These are phyloP conservation scores for Cyamopsis tetragonoloba DNA, from an alignment of 306 rosid species.

Conservation along the genomic window DNA sequence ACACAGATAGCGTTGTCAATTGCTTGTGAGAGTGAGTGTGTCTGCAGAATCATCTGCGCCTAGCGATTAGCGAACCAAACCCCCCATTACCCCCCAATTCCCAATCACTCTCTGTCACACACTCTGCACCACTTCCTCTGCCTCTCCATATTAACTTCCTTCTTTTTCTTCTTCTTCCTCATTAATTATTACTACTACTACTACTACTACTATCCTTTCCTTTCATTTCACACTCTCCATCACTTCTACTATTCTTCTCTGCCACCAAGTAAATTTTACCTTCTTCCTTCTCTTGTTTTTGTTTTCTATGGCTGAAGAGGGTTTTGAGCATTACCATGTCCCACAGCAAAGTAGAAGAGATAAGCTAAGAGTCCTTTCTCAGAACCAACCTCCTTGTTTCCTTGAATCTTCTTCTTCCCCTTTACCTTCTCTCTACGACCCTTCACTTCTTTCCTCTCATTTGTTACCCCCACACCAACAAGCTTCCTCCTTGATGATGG, in stretches of 20 bases:
- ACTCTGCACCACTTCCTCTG: slow-evolving; percentile 21
- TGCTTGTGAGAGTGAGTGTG: slow-evolving; percentile 24
- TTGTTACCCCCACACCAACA: too few relatives aligned
- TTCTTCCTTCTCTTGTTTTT: not conserved
- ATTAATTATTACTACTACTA: slow-evolving; percentile 24
- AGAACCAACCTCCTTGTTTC: slow-evolving; percentile 18
- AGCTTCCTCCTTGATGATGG: too few relatives aligned
- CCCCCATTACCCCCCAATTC: not conserved
- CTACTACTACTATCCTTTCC: too few relatives aligned
- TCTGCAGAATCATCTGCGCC: too few relatives aligned
- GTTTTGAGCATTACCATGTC: slow-evolving; percentile 66
- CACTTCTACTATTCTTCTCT: slow-evolving; percentile 31
- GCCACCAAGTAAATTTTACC: too few relatives aligned
- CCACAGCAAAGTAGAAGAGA: slow-evolving; percentile 87
- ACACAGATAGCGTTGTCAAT: too few relatives aligned
- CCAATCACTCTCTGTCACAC: slow-evolving; percentile 30
- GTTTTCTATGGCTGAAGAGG: slow-evolving; percentile 62
- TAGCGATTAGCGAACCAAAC: too few relatives aligned
- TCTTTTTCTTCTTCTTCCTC: not conserved
- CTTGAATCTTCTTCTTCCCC: slow-evolving; percentile 22
- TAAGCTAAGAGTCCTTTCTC: slow-evolving; percentile 51
- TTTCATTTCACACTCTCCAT: slow-evolving; percentile 40
- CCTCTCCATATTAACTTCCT: too few relatives aligned
- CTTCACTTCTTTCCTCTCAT: slow-evolving; percentile 48
- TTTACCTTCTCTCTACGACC: slow-evolving; percentile 46